Evolutionary conservation across 1,284 basidiomycete genomes (phyloP).

Genomic region (Chalciporus sp.): DNA sequence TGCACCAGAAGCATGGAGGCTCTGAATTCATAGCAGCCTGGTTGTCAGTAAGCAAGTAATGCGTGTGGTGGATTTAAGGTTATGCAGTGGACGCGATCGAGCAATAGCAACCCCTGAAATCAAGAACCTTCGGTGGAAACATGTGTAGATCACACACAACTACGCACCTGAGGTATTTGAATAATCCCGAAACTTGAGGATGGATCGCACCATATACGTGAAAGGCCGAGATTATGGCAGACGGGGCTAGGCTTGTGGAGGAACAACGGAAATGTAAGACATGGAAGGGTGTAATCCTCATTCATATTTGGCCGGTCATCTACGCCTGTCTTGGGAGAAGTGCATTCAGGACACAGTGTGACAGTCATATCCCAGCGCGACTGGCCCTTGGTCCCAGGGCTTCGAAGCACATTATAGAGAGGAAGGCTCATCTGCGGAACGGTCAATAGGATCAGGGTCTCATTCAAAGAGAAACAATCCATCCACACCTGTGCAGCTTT

Average conservation of each 20-base stretch:
- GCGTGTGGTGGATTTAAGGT: slow-evolving; percentile 13
- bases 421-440: slow-evolving; percentile 37
- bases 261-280: slow-evolving; percentile 16
- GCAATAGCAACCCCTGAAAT: slow-evolving; percentile 6
- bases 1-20: slow-evolving; percentile 48
- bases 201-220: slow-evolving; percentile 40
- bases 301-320: slow-evolving; percentile 36
- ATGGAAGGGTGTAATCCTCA: slow-evolving; percentile 11
- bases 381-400: slow-evolving; percentile 42
- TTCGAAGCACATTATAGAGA: slow-evolving; percentile 45
- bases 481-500: slow-evolving; percentile 35
- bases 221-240: slow-evolving; percentile 47
- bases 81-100: slow-evolving; percentile 27
- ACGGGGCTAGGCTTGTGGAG: slow-evolving; percentile 43
- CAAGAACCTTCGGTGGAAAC: not conserved
- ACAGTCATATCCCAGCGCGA: slow-evolving; percentile 32
- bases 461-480: slow-evolving; percentile 18
- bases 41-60: slow-evolving; percentile 19
- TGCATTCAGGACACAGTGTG: slow-evolving; percentile 34
- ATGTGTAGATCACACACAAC: slow-evolving; percentile 7
- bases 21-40: slow-evolving; percentile 51
- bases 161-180: slow-evolving; percentile 47
- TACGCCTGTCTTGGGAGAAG: slow-evolving; percentile 35
- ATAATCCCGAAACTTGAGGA: slow-evolving; percentile 42
- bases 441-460: slow-evolving; percentile 13